A percentile compares a stretch with the other conserved stretches of the same genome.
phyloP scores from a whole-genome alignment of 2,329 filamentous ascomycete species.

The Aspergillus clavatus region DNA sequence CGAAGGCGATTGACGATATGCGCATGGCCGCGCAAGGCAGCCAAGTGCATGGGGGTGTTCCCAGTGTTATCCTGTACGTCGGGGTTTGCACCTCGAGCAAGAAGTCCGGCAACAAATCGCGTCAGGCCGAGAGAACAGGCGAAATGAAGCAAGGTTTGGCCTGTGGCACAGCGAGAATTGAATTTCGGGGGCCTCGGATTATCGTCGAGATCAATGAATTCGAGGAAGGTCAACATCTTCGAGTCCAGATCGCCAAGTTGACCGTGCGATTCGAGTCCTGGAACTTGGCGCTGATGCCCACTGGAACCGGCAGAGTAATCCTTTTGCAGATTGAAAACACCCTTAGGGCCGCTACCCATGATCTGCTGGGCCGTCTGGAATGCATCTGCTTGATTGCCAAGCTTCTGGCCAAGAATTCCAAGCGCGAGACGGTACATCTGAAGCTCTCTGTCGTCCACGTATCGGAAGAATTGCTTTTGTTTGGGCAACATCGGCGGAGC shows the following conservation, averaged over 20 bases:
- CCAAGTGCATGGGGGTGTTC: constrained; percentile 77
- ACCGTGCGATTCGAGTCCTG: constrained; percentile 41
- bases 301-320: constrained; percentile 41
- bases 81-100: constrained; percentile 72
- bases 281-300: constrained; percentile 42
- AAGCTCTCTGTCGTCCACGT: constrained; percentile 50
- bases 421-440: constrained; percentile 44
- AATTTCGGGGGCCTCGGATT: constrained; percentile 63
- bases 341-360: constrained; percentile 42
- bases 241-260: constrained; percentile 56
- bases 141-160: constrained; percentile 76
- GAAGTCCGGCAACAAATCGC: constrained; percentile 69
- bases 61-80: constrained; percentile 72
- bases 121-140: constrained; percentile 70
- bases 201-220: constrained; percentile 73
- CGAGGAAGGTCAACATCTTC: constrained; percentile 67
- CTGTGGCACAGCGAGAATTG: constrained; percentile 61
- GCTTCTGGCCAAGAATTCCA: constrained; percentile 44
- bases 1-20: constrained; percentile 74
- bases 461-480: constrained; percentile 61
- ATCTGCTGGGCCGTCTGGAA: constrained; percentile 47
- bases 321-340: constrained; percentile 46
- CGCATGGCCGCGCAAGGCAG: constrained; percentile 68
- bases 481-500: constrained; percentile 43
- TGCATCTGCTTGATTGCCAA: constrained; percentile 44